These are phyloP conservation scores for Myxozyma lipomycoides DNA, from an alignment of 805 yeast species.

Conservation along the genomic window DNA sequence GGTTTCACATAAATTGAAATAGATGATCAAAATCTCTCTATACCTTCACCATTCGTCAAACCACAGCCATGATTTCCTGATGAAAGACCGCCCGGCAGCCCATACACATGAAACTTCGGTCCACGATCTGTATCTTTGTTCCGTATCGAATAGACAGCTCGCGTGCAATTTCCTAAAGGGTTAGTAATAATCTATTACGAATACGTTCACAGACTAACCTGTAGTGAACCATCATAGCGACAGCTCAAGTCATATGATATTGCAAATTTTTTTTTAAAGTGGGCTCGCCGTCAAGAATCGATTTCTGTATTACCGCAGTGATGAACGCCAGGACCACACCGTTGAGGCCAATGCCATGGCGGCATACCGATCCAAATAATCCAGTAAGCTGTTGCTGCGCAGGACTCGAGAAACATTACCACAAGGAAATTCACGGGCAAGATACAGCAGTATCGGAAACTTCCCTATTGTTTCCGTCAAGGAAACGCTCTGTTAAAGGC, in stretches of 20 bases:
- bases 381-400: not conserved
- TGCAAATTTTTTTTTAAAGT: not conserved
- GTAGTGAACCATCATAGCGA: not conserved
- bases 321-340: not conserved
- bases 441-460: not conserved
- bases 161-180: not conserved
- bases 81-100: not conserved
- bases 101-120: not conserved
- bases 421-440: not conserved
- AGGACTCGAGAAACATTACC: not conserved
- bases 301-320: not conserved
- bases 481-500: not conserved
- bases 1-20: not conserved
- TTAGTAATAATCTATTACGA: too few relatives aligned
- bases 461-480: not conserved
- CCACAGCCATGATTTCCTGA: not conserved
- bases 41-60: not conserved
- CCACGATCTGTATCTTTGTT: not conserved
- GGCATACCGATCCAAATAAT: not conserved
- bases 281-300: not conserved
- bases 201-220: not conserved
- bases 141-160: not conserved
- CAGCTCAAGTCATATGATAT: not conserved
- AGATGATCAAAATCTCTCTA: not conserved
- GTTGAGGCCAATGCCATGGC: not conserved